Evolutionary conservation across 2,329 filamentous ascomycete genomes (phyloP), one percentile per base, ranked within the genome.

Genomic region (Hymenotorrendiella dingleyae): DNA sequence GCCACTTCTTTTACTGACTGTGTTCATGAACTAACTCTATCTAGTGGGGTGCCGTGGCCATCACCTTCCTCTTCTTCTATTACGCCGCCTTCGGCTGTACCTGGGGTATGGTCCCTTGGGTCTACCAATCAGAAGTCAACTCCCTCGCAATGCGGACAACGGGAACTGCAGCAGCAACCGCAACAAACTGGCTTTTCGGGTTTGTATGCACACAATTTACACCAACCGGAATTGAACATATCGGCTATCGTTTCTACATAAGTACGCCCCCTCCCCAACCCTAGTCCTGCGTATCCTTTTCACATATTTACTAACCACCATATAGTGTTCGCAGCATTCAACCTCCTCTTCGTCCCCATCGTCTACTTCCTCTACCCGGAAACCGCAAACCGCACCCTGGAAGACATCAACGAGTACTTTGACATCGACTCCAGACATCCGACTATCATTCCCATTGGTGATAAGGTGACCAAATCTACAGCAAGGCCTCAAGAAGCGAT

Each of bases 1-100:
- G 47, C 14, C 0, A 69, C 3, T 78, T 76, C 36, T 84, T 85
- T 80, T 71, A 75, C 2, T 68, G 84, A 20, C 66, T 76, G 12
- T 53, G 52, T 2, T 54, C 53, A 36, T 39, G 37, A n/a, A 50
- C 49, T 21, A 24, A 34, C 40, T 24, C 17, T 12, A 19, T 21
- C 14, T 32, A 49, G 52, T 48, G 46, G 2, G 59, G 55, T 6
- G 58, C 55, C 21, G 54, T 53, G 24, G 51, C 50, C 3, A 48
- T 52, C 24, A 43, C 38, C 4, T 52, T 53, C 19, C 55, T 73
- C 3, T 73, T 73, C 45, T 56, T 72, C 29, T 74, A 72, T 58
- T 72, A 73, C 56, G 67, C 67, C 2, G 67, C 71, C 46, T 73
- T 74, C 45, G 69, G 67, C 4, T 50, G 73, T 23, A 71, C 70